A percentile compares a stretch with the other conserved stretches of the same genome.
Conservation (phyloP, 495 filamentous ascomycete species). For the Glonium stellatum region DNA sequence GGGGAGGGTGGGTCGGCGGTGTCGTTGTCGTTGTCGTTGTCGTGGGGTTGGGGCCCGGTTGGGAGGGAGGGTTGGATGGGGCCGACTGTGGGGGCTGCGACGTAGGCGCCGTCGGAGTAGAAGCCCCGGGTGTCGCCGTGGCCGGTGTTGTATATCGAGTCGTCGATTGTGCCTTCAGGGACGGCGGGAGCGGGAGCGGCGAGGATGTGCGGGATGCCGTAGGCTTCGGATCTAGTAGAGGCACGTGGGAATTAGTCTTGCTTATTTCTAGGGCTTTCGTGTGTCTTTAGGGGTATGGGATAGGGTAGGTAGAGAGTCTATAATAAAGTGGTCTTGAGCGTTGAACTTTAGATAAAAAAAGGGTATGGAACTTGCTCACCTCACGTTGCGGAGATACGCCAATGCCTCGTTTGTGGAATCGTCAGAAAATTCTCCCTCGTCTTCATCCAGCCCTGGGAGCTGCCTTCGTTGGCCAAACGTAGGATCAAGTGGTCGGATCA, state of each 20-base stretch:
- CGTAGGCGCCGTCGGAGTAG: slow-evolving; percentile 67
- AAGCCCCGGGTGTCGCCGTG: slow-evolving; percentile 50
- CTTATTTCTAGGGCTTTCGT: background rate
- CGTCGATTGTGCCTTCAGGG: slow-evolving; percentile 13
- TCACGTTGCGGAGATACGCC: slow-evolving; percentile 29
- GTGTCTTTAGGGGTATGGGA: background rate
- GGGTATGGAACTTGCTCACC: slow-evolving; percentile 14
- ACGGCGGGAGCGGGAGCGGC: slow-evolving; percentile 7
- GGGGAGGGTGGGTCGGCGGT: slow-evolving; percentile 12
- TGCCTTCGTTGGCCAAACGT: background rate
- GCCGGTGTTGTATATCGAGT: slow-evolving; percentile 25
- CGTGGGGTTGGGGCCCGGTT: slow-evolving; percentile 12
- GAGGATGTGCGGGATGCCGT: slow-evolving; percentile 15
- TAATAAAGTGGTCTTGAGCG: slow-evolving; percentile 2
- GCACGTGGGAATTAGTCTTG: slow-evolving; percentile 9
- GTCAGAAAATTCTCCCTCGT: slow-evolving; percentile 12
- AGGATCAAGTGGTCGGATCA: background rate
- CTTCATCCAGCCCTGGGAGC: slow-evolving; percentile 6
- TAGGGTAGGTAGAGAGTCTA: background rate
- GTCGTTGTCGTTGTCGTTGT: slow-evolving; percentile 11
- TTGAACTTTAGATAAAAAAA: background rate
- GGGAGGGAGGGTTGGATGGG: slow-evolving; percentile 9
- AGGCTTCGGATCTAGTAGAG: slow-evolving; percentile 14
- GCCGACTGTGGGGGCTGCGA: slow-evolving; percentile 42
- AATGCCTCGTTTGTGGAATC: slow-evolving; percentile 11